phyloP scores from a whole-genome alignment of 345 rosid species.

The Garcia nutans region DNA sequence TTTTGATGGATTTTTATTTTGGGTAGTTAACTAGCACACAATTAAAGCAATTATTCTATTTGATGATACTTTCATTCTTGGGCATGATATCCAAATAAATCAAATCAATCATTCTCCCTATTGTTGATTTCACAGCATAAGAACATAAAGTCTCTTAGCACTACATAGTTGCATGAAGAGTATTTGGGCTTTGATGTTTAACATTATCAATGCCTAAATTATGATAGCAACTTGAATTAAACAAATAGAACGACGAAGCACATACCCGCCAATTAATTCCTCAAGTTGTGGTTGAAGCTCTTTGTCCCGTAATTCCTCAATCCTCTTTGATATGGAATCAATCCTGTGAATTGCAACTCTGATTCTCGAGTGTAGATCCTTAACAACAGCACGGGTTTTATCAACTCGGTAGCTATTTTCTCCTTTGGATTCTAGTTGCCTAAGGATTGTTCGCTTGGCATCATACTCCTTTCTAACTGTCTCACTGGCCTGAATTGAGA shows the following conservation, averaged over 20 bases:
- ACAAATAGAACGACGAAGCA: neutral
- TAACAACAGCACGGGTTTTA: conserved; percentile 81
- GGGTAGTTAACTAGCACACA: neutral
- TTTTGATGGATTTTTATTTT: neutral
- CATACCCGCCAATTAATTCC: conserved; percentile 89
- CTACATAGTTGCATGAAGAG: neutral
- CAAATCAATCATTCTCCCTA: neutral
- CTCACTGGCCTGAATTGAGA: conserved; percentile 67
- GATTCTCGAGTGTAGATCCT: conserved; percentile 93
- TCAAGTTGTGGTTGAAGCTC: conserved; percentile 98
- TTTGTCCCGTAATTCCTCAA: conserved; percentile 86
- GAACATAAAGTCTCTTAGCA: neutral
- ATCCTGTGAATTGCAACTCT: conserved; percentile 92
- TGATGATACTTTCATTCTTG: neutral
- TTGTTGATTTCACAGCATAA: neutral
- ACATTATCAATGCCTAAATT: neutral
- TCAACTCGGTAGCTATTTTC: conserved; percentile 53
- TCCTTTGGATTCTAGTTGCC: conserved; percentile 72
- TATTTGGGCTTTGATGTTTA: neutral
- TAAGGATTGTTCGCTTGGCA: conserved; percentile 51
- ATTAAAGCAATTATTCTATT: neutral
- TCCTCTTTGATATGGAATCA: conserved; percentile 76
- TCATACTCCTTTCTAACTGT: conserved; percentile 71
- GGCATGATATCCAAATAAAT: neutral
- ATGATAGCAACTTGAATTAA: neutral